Conservation (phyloP, 2,329 filamentous ascomycete genomes). For the Botrytis fragariae region DNA sequence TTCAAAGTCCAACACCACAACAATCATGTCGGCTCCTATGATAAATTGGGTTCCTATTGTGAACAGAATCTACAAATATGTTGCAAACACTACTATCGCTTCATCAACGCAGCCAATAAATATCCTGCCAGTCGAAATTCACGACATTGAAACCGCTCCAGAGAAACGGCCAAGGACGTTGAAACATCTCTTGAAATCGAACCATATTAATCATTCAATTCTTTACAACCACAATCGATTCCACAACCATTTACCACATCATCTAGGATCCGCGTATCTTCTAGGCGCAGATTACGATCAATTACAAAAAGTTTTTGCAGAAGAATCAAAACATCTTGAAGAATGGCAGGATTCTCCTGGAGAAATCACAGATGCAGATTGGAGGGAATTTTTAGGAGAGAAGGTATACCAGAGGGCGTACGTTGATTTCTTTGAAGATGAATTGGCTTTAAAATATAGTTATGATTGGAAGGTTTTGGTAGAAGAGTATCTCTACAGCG, state of each 20-base stretch:
- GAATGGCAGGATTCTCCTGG: conserved; percentile 80
- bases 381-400: conserved; percentile 80
- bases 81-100: conserved; percentile 36
- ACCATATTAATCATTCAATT: conserved; percentile 86
- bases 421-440: conserved; percentile 94
- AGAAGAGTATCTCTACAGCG: conserved; percentile 71
- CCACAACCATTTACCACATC: conserved; percentile 81
- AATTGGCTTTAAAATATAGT: conserved; percentile 64
- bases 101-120: conserved; percentile 44
- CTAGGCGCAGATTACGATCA: conserved; percentile 73
- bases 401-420: conserved; percentile 82
- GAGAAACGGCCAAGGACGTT: conserved; percentile 79
- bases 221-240: conserved; percentile 72
- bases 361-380: conserved; percentile 80
- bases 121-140: conserved; percentile 67
- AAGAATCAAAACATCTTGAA: conserved; percentile 67
- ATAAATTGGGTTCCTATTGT: conserved; percentile 46
- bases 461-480: conserved; percentile 85
- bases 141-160: conserved; percentile 75
- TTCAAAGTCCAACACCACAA: conserved; percentile 1
- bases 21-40: conserved; percentile 42
- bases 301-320: conserved; percentile 78
- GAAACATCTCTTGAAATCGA: conserved; percentile 87
- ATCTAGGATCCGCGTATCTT: conserved; percentile 81
- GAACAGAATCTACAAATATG: conserved; percentile 40